Conservation (phyloP, 768 basidiomycete genomes). For the Suillus lakei region DNA sequence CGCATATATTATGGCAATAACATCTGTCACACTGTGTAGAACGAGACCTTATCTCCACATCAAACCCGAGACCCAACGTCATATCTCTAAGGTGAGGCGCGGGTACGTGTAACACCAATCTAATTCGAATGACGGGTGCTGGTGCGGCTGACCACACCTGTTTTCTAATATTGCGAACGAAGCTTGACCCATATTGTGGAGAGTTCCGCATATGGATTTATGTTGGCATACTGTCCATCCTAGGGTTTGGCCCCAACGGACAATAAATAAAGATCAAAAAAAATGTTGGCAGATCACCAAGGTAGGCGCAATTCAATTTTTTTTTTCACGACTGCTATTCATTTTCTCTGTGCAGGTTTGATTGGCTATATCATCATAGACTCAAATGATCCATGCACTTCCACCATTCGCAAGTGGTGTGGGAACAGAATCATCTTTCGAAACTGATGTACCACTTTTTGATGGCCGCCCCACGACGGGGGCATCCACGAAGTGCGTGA, state of each 20-base stretch:
- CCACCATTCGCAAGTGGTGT: not conserved
- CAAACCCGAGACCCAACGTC: slow-evolving; percentile 66
- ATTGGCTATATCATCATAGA: not conserved
- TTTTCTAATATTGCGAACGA: not conserved
- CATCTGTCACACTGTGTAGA: not conserved
- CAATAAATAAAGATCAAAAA: too few relatives aligned
- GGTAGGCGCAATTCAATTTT: too few relatives aligned
- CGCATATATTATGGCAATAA: slow-evolving; percentile 68
- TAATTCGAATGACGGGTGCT: not conserved
- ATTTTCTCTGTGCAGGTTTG: not conserved
- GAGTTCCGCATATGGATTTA: not conserved
- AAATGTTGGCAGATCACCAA: not conserved
- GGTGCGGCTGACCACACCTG: not conserved
- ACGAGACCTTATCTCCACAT: slow-evolving; percentile 5
- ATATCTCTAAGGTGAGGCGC: not conserved
- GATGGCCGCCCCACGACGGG: not conserved
- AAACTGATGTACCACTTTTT: not conserved
- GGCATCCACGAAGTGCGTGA: not conserved
- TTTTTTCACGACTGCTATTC: not conserved
- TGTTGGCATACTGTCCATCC: too few relatives aligned
- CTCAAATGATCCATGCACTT: not conserved
- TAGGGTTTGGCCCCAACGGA: too few relatives aligned
- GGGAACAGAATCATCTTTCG: not conserved
- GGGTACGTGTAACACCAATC: not conserved
- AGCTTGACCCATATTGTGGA: not conserved